Evolutionary conservation across 202 grass and related monocot species (phyloP).

Genomic region (Setaria viridis): DNA sequence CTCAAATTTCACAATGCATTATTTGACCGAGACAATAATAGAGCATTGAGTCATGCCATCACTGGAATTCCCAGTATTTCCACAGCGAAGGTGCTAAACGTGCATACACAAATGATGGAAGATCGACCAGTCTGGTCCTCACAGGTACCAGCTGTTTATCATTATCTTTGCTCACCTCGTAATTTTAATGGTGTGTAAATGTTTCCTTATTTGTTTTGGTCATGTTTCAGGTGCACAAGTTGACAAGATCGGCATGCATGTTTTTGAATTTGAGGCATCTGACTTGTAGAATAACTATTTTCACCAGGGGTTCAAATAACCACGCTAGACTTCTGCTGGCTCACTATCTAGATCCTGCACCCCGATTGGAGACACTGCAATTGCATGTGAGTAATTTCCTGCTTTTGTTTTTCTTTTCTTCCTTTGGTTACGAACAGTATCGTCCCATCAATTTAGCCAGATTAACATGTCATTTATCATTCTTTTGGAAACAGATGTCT

Average conservation of each 20-base stretch:
- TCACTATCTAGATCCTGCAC: not conserved
- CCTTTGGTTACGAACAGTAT: not conserved
- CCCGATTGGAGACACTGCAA: constrained; percentile 5
- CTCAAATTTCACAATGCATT: not conserved
- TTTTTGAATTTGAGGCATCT: constrained; percentile 28
- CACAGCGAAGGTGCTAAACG: not conserved
- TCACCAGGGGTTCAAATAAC: not conserved
- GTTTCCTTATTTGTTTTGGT: constrained; percentile 7
- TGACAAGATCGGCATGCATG: constrained; percentile 5
- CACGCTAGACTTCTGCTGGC: not conserved
- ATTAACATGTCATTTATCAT: not conserved
- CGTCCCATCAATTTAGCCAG: not conserved
- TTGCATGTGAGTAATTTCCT: constrained; percentile 30
- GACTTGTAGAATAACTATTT: constrained; percentile 1
- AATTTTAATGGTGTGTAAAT: not conserved
- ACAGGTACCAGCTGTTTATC: not conserved
- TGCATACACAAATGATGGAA: not conserved
- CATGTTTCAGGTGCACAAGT: constrained; percentile 38
- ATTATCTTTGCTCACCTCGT: not conserved
- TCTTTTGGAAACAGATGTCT: not conserved
- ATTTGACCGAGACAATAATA: not conserved
- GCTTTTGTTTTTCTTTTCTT: not conserved
- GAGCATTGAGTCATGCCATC: not conserved
- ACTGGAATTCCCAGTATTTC: not conserved
- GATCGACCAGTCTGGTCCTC: not conserved